Base-by-base conservation (phyloP, 805 yeast genomes). In the Schwanniomyces occidentalis region DNA sequence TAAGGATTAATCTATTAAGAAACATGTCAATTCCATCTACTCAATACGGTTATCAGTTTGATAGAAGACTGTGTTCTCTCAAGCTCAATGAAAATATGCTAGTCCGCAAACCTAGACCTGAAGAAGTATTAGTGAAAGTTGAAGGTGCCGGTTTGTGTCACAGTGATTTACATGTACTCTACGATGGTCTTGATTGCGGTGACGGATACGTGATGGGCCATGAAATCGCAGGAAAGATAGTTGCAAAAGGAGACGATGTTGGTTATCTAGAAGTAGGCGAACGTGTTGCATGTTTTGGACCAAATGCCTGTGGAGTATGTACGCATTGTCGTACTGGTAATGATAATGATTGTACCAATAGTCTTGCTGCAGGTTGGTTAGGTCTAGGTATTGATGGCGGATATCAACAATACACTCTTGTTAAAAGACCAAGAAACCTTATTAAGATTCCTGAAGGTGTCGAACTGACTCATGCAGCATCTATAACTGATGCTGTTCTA, bases 131-230 rank as follows among this genome's bases (percentile, higher is more conserved):
- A 8, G 44, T 68, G 19, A 63, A 66, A 40, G 45, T 68, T n/a
- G 69, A 67, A 40, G 70, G 68, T 1, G 69, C 65, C 2, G 73
- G 73, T 6, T 50, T 71, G 35, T 71, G 76, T 41, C 61, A 57
- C 35, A 61, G 71, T 24, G 76, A 71, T 42, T 54, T 65, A 13
- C 72, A 68, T 40, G 51, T 68, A 13, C 51, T 67, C 16, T 42
- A 32, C 34, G 52, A 41, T 33, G n/a, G n/a, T n/a, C n/a, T n/a
- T n/a, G n/a, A n/a, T n/a, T 37, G 41, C 10, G 45, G 38, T 9
- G 44, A 40, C 9, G 32, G 34, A 13, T 63, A 66, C 43, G 61
- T 68, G 8, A 65, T 68, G 72, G 73, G 73, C 27, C 73, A 68
- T 44, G 73, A 68, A 41, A 61, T 68, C 16, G 68, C 72, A 1